phyloP scores from a whole-genome alignment of 768 basidiomycete species.

The Suillus ampliporus region DNA sequence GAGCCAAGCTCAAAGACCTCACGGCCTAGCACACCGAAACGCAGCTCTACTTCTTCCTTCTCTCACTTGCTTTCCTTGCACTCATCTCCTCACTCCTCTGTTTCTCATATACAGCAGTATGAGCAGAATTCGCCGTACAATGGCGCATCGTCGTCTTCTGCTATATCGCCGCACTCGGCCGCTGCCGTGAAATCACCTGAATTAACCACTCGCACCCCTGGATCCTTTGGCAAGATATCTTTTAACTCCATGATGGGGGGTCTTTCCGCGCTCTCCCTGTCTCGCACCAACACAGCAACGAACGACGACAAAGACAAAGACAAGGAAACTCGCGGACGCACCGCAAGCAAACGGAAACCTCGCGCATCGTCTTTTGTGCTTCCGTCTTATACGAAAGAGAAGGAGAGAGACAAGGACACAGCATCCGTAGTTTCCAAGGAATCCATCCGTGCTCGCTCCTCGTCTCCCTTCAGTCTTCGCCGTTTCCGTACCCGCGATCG shows the following conservation, averaged over 20 bases:
- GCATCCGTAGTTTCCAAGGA: conserved; percentile 52
- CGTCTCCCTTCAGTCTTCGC: conserved; percentile 81
- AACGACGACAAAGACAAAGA: conserved; percentile 48
- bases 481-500: conserved; percentile 63
- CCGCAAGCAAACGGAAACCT: conserved; percentile 46
- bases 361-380: conserved; percentile 58
- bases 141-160: conserved; percentile 15
- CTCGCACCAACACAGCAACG: conserved; percentile 51
- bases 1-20: conserved; percentile 18
- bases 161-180: conserved; percentile 29
- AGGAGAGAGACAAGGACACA: conserved; percentile 38
- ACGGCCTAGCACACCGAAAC: conserved; percentile 27
- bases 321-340: conserved; percentile 58
- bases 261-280: conserved; percentile 66
- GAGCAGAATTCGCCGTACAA: conserved; percentile 13
- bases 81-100: conserved; percentile 19
- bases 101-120: conserved; percentile 29
- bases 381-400: conserved; percentile 37
- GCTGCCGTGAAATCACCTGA: conserved; percentile 44
- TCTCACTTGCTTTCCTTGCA: conserved; percentile 33
- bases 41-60: conserved; percentile 30
- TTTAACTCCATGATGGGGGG: conserved; percentile 76
- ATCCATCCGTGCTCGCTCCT: conserved; percentile 67
- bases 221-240: conserved; percentile 66
- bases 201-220: conserved; percentile 39